Evolutionary conservation across 139 green algal species (phyloP).

Genomic region (Chlorella sp.): DNA sequence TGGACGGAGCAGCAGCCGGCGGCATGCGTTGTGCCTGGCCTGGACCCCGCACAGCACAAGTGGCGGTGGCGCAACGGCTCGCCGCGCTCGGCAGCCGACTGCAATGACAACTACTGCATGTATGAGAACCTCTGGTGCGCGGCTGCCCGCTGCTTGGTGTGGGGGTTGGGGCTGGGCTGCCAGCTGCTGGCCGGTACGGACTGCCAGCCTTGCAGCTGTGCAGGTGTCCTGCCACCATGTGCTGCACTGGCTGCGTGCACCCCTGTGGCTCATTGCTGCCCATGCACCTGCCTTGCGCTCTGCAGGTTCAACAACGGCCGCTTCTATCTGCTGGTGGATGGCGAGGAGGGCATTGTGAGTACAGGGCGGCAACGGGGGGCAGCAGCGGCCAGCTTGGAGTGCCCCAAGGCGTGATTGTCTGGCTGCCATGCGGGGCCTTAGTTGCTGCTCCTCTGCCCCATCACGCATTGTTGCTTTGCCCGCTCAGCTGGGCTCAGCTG

Average conservation of each 20-base stretch:
- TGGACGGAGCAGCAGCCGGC: slow-evolving; percentile 64
- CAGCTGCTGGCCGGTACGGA: neutral
- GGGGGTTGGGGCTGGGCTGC: neutral
- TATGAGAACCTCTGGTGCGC: slow-evolving; percentile 65
- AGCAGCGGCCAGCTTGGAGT: too few relatives aligned
- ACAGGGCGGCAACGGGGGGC: too few relatives aligned
- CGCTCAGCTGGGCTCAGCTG: too few relatives aligned
- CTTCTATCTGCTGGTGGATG: slow-evolving; percentile 79
- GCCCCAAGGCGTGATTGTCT: too few relatives aligned
- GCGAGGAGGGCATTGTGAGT: slow-evolving; percentile 43
- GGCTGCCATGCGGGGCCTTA: too few relatives aligned
- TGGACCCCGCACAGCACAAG: neutral
- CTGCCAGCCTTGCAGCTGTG: neutral
- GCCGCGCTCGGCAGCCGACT: slow-evolving; percentile 68
- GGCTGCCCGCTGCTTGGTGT: neutral
- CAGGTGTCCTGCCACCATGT: neutral
- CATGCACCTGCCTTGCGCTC: slow-evolving; percentile 18
- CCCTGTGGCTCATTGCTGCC: neutral
- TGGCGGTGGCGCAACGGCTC: slow-evolving; percentile 60
- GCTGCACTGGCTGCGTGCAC: neutral
- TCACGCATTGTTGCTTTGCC: too few relatives aligned
- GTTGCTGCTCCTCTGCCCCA: too few relatives aligned
- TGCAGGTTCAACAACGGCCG: slow-evolving; percentile 85
- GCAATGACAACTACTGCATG: slow-evolving; percentile 53
- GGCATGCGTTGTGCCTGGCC: slow-evolving; percentile 56